phyloP scores from a whole-genome alignment of 2,329 filamentous ascomycete species.

The Mycosphaerella sp. region DNA sequence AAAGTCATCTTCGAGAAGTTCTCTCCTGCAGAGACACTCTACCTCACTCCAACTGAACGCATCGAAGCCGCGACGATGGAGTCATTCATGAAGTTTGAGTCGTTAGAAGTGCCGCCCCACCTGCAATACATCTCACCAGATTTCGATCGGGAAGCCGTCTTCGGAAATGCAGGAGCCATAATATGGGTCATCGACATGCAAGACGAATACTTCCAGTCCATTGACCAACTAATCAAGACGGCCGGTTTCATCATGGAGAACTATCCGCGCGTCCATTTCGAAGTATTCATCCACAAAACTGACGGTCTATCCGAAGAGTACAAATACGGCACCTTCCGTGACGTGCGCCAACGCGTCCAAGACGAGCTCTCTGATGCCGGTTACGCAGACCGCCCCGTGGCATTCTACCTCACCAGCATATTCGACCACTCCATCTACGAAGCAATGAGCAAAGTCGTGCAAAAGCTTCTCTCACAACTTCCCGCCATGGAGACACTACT shows the following conservation, averaged over 20 bases:
- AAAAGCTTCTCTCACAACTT: constrained; percentile 90
- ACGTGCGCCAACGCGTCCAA: constrained; percentile 93
- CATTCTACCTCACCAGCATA: constrained; percentile 93
- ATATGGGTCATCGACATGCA: constrained; percentile 99
- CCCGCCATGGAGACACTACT: constrained; percentile 89
- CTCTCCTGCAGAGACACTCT: constrained; percentile 89
- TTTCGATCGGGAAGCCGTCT: constrained; percentile 89
- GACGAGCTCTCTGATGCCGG: constrained; percentile 92
- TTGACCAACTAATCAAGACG: constrained; percentile 77
- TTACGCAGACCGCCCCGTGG: constrained; percentile 87
- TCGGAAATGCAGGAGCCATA: constrained; percentile 81
- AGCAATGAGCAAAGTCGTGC: constrained; percentile 96
- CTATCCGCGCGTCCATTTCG: constrained; percentile 91
- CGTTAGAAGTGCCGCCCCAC: constrained; percentile 96
- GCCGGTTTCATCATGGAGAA: constrained; percentile 82
- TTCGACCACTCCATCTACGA: constrained; percentile 99
- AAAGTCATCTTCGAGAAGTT: constrained; percentile 99
- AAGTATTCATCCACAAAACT: constrained; percentile 98
- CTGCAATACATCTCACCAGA: constrained; percentile 85
- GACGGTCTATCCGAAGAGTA: constrained; percentile 97
- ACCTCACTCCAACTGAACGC: constrained; percentile 86
- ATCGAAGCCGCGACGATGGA: constrained; percentile 95
- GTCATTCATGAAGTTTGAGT: constrained; percentile 98
- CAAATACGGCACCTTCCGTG: constrained; percentile 89
- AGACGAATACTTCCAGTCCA: constrained; percentile 92